Conservation (phyloP, 73 alveolate species). For the Paramecium tetraurelia region DNA sequence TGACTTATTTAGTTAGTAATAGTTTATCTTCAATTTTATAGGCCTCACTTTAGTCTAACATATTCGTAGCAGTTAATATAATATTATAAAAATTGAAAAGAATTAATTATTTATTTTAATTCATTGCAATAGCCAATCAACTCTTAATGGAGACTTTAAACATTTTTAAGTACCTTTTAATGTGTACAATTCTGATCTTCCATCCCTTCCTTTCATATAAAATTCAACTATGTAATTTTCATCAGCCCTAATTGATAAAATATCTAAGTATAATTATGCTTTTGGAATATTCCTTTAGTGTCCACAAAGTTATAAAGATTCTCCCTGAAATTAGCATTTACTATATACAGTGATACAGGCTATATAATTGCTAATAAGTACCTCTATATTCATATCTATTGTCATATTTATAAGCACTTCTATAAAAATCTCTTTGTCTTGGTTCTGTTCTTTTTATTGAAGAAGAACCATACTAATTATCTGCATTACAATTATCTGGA, state of each 20-base stretch:
- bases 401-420: background rate
- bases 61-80: background rate
- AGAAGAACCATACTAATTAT: conserved; percentile 3
- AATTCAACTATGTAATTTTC: conserved; percentile 18
- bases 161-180: conserved; percentile 9
- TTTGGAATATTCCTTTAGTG: conserved; percentile 4
- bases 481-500: background rate
- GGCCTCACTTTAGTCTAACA: background rate
- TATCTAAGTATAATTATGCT: background rate
- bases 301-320: conserved; percentile 25
- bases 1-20: background rate
- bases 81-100: background rate
- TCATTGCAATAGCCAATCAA: conserved; percentile 7
- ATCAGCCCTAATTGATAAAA: conserved; percentile 21
- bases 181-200: conserved; percentile 27
- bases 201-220: background rate
- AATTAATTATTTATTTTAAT: background rate
- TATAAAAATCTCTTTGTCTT: background rate
- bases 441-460: background rate
- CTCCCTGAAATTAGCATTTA: conserved; percentile 20
- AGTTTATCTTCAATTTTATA: background rate
- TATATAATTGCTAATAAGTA: background rate
- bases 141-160: background rate
- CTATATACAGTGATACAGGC: conserved; percentile 46
- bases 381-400: conserved; percentile 16